phyloP scores from a whole-genome alignment of 345 rosid species.

The Pistacia integerrima region DNA sequence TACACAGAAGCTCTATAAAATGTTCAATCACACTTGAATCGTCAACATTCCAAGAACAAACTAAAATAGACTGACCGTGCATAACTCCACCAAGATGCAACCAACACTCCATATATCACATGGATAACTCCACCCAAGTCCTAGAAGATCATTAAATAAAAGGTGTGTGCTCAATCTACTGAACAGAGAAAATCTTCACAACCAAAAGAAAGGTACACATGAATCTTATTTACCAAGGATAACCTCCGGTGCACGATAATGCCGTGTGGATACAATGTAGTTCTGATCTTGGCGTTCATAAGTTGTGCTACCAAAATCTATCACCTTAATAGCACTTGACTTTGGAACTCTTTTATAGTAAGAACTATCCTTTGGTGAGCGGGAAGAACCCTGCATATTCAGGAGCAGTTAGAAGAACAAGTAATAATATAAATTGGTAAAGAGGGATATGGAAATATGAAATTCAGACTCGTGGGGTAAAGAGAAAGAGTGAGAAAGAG shows the following conservation, averaged over 20 bases:
- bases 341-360: constrained; percentile 74
- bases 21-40: background rate
- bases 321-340: constrained; percentile 83
- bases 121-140: constrained; percentile 89
- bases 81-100: constrained; percentile 76
- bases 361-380: constrained; percentile 55
- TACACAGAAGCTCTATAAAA: background rate
- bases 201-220: background rate
- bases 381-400: constrained; percentile 42
- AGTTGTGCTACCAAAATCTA: constrained; percentile 93
- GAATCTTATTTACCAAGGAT: constrained; percentile 57
- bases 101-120: constrained; percentile 97
- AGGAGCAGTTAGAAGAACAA: background rate
- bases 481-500: no score
- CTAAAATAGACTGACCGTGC: constrained; percentile 58
- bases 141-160: constrained; percentile 28
- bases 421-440: background rate
- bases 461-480: no score
- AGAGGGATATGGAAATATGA: no score
- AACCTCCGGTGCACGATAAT: constrained; percentile 92
- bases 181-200: background rate
- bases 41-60: background rate
- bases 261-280: constrained; percentile 81
- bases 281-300: constrained; percentile 80
- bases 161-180: background rate